Percentiles rank a stretch among this genome's conserved stretches.
These are phyloP conservation scores for Dalbergia cultrata DNA, from an alignment of 306 rosid species.

Conservation along the genomic window DNA sequence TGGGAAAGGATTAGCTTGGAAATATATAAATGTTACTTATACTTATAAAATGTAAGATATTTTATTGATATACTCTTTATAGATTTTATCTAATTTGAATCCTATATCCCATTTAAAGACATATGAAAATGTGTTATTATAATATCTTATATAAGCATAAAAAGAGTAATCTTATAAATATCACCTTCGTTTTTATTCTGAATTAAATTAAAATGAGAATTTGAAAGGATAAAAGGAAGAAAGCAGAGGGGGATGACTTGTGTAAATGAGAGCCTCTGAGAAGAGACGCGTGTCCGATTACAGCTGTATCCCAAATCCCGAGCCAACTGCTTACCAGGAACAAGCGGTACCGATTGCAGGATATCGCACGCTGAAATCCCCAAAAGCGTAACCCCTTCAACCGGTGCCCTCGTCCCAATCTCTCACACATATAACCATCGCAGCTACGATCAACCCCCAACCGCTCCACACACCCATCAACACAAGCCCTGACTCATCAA, in stretches of 20 bases:
- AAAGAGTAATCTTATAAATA: no score
- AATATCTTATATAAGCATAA: no score
- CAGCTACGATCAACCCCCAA: neutral
- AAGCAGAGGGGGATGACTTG: slow-evolving; percentile 38
- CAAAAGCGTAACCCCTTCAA: slow-evolving; percentile 53
- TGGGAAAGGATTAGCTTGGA: neutral
- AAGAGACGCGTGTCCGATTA: slow-evolving; percentile 77
- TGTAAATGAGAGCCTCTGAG: slow-evolving; percentile 30
- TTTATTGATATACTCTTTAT: no score
- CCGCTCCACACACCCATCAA: neutral
- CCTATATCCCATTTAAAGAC: no score
- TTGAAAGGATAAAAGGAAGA: slow-evolving; percentile 15
- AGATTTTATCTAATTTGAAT: no score
- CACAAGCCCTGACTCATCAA: neutral
- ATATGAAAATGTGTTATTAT: no score
- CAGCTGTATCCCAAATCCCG: slow-evolving; percentile 91
- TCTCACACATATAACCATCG: slow-evolving; percentile 49
- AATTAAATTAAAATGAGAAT: slow-evolving; percentile 16
- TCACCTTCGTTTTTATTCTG: neutral
- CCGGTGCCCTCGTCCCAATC: slow-evolving; percentile 62
- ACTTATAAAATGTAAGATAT: no score
- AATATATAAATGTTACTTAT: no score
- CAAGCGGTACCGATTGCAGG: slow-evolving; percentile 57
- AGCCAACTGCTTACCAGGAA: slow-evolving; percentile 60
- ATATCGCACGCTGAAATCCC: slow-evolving; percentile 36